These are phyloP conservation scores for Hyaloscypha hepaticicola DNA, from an alignment of 495 filamentous ascomycete species.

Conservation along the genomic window DNA sequence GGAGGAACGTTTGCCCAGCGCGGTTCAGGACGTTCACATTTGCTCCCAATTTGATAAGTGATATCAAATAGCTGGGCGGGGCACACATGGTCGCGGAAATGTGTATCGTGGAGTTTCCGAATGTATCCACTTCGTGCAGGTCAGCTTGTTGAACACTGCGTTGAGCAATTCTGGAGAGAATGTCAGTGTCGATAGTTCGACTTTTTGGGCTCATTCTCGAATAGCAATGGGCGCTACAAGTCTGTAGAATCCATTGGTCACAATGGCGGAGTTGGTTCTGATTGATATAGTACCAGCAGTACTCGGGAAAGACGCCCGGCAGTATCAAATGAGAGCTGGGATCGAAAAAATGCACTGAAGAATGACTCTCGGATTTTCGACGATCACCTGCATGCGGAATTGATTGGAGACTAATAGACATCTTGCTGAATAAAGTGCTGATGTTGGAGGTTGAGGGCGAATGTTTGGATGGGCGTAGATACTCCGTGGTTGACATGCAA, in stretches of 20 bases:
- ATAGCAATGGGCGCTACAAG: neutral
- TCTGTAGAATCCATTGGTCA: neutral
- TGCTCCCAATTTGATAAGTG: slow-evolving; percentile 23
- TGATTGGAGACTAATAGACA: slow-evolving; percentile 1
- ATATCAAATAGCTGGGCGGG: neutral
- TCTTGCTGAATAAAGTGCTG: neutral
- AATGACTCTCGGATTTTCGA: neutral
- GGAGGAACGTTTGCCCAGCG: slow-evolving; percentile 49
- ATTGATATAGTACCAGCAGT: slow-evolving; percentile 10
- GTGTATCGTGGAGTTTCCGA: slow-evolving; percentile 48
- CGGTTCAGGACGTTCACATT: slow-evolving; percentile 38
- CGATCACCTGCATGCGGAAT: neutral
- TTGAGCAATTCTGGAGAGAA: neutral
- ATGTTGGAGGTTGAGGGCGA: neutral
- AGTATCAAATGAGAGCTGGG: neutral
- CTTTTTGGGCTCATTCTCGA: neutral
- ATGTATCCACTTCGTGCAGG: slow-evolving; percentile 32
- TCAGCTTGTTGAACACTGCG: neutral
- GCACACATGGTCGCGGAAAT: slow-evolving; percentile 35
- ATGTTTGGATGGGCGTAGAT: neutral
- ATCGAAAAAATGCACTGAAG: neutral
- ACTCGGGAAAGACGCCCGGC: neutral
- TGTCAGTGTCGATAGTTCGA: neutral
- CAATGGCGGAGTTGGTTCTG: neutral
- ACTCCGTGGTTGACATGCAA: neutral